Evolutionary conservation across 352 stramenopile species (phyloP), one percentile per base, ranked within the genome.

Genomic region (Phytophthora ramorum): DNA sequence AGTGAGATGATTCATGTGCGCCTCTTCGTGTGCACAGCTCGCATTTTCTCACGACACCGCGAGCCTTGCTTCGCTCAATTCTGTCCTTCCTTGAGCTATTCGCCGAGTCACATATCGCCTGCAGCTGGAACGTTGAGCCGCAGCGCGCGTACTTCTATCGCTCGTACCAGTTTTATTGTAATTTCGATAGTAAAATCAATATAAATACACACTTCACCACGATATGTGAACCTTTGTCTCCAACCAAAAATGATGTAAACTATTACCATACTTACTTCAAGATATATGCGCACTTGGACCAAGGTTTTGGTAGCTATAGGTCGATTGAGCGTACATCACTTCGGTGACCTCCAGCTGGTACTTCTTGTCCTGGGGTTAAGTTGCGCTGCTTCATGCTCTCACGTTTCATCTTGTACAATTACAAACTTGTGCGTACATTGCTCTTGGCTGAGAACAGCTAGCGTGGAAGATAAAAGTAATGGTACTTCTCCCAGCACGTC

Each of bases 391-490:
- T 24, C 4, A 28, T 53, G 17, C 19, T 41, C 40, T 43, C 30
- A 13, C 30, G 45, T 16, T 49, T 55, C 2, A 55, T 19, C n/a
- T 63, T 54, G n/a, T 55, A 56, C 20, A 63, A 32, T 12, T 50
- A 2, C 12, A 32, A 54, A n/a, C 32, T 55, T 16, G 22, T 49
- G 8, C 45, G 32, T 4, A 63, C 45, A 8, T 63, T 63, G 16
- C 55, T 43, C 48, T 49, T 48, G 8, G 47, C 4, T 3, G 34
- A 49, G n/a, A 66, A 56, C 17, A 66, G n/a, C 13, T 55, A 37
- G 7, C 41, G 46, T 26, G 58, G 58, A 40, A 66, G 34, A n/a
- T 66, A 60, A 28, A 58, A 66, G 14, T 32, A n/a, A n/a, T n/a
- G n/a, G n/a, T n/a, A n/a, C n/a, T n/a, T n/a, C n/a, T n/a, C n/a